Percentiles rank a stretch among this genome's conserved stretches.
Conservation (phyloP, 805 yeast species). For the Wickerhamomyces mucosus region DNA sequence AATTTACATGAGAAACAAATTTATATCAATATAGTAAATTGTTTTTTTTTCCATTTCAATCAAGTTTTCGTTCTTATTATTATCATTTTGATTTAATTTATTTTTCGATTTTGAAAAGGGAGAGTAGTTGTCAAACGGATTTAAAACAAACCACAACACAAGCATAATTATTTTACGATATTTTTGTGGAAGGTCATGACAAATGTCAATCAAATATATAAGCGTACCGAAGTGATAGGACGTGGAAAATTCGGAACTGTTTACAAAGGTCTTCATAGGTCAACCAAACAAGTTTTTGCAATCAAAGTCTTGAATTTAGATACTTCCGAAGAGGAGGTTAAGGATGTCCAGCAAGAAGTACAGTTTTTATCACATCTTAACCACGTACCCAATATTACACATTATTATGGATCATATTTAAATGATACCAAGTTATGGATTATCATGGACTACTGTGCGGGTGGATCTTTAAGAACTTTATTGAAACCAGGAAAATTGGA, state of each 20-base stretch:
- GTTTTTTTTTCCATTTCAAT: too few relatives aligned
- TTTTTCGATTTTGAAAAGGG: too few relatives aligned
- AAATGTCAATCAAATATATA: slow-evolving; percentile 36
- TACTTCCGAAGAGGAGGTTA: slow-evolving; percentile 88
- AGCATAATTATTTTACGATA: too few relatives aligned
- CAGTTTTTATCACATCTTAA: slow-evolving; percentile 77
- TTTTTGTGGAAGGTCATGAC: too few relatives aligned
- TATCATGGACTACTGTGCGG: slow-evolving; percentile 95
- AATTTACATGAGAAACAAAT: too few relatives aligned
- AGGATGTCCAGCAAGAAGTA: slow-evolving; percentile 89
- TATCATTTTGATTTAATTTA: too few relatives aligned
- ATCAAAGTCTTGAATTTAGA: slow-evolving; percentile 89
- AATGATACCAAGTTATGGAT: slow-evolving; percentile 93
- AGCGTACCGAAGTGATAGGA: slow-evolving; percentile 86
- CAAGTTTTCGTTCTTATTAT: neutral
- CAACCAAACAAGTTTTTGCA: slow-evolving; percentile 76
- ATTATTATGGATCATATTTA: slow-evolving; percentile 81
- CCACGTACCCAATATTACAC: slow-evolving; percentile 84
- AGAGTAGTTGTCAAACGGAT: too few relatives aligned
- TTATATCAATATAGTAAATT: too few relatives aligned
- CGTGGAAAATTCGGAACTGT: slow-evolving; percentile 97
- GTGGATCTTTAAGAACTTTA: slow-evolving; percentile 73
- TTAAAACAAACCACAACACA: too few relatives aligned
- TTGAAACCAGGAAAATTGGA: slow-evolving; percentile 82
- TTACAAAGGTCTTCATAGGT: slow-evolving; percentile 69